Percentiles rank a stretch among this genome's conserved stretches.
phyloP scores from a whole-genome alignment of 1,139 yeast species.

The Trichomonascaceae sp. region DNA sequence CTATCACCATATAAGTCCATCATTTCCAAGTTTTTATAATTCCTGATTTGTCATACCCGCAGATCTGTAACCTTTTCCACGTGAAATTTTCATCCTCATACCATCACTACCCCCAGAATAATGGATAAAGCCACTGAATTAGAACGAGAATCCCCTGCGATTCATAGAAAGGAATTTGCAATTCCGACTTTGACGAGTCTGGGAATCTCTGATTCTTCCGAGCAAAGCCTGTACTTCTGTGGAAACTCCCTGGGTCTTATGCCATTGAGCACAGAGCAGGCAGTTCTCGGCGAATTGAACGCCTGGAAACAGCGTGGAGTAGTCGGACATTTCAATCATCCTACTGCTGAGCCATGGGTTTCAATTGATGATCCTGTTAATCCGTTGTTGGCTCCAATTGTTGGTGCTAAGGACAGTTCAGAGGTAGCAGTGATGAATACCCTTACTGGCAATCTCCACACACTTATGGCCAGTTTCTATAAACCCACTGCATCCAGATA shows the following conservation, averaged over 20 bases:
- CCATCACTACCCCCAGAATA: not conserved
- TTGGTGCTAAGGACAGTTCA: slow-evolving; percentile 56
- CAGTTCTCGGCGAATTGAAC: slow-evolving; percentile 59
- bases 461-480: slow-evolving; percentile 68
- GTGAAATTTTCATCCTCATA: not conserved
- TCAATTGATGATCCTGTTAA: slow-evolving; percentile 73
- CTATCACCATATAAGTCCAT: too few species aligned
- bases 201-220: slow-evolving; percentile 30
- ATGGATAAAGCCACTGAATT: slow-evolving; percentile 24
- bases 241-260: slow-evolving; percentile 90
- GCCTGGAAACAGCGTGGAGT: slow-evolving; percentile 84
- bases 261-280: slow-evolving; percentile 59
- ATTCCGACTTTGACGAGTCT: slow-evolving; percentile 56
- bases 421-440: slow-evolving; percentile 91
- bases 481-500: slow-evolving; percentile 53
- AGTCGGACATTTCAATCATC: slow-evolving; percentile 69
- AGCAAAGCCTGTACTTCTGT: slow-evolving; percentile 55
- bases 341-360: slow-evolving; percentile 60
- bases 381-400: slow-evolving; percentile 62
- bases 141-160: slow-evolving; percentile 38
- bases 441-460: slow-evolving; percentile 73
- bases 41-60: too few species aligned
- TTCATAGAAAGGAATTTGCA: slow-evolving; percentile 40
- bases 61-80: not conserved
- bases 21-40: too few species aligned